phyloP scores from a whole-genome alignment of 2,329 filamentous ascomycete species.

The Aspergillus tanneri region DNA sequence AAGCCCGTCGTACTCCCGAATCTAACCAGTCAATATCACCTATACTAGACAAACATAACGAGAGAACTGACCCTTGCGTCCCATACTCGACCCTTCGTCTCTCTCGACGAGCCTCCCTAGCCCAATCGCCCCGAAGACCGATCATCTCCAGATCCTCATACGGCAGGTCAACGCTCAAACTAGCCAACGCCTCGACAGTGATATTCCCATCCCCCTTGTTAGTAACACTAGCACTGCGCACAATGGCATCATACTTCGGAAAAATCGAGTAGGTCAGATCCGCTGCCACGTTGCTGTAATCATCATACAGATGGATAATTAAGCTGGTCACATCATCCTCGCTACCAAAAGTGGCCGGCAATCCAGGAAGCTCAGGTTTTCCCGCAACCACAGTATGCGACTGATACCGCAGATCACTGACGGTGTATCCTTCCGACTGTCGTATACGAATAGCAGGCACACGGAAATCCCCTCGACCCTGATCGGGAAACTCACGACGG shows the following conservation, averaged over 20 bases:
- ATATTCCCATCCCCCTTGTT: slow-evolving; percentile 58
- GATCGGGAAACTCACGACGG: slow-evolving; percentile 63
- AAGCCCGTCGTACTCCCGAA: slow-evolving; percentile 63
- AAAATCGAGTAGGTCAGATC: slow-evolving; percentile 65
- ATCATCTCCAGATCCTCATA: slow-evolving; percentile 63
- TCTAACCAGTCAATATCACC: slow-evolving; percentile 31
- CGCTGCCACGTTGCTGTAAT: slow-evolving; percentile 57
- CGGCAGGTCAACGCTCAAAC: slow-evolving; percentile 62
- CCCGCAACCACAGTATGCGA: slow-evolving; percentile 57
- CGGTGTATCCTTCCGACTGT: slow-evolving; percentile 58
- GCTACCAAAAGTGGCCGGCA: slow-evolving; percentile 60
- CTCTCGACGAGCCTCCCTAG: slow-evolving; percentile 56
- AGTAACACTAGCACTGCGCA: slow-evolving; percentile 60
- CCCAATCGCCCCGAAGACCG: slow-evolving; percentile 63
- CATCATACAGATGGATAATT: slow-evolving; percentile 58
- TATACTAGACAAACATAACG: slow-evolving; percentile 28
- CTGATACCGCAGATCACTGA: slow-evolving; percentile 59
- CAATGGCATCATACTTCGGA: slow-evolving; percentile 60
- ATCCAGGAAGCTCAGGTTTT: slow-evolving; percentile 56
- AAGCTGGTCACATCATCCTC: slow-evolving; percentile 60
- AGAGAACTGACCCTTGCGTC: slow-evolving; percentile 48
- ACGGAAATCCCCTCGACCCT: slow-evolving; percentile 63
- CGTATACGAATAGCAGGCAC: slow-evolving; percentile 61
- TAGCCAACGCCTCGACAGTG: slow-evolving; percentile 57
- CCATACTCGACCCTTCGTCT: slow-evolving; percentile 59